Percentiles rank a stretch among this genome's conserved stretches.
Conservation (phyloP, 768 basidiomycete species). For the Phlebiopsis flavidoalba region DNA sequence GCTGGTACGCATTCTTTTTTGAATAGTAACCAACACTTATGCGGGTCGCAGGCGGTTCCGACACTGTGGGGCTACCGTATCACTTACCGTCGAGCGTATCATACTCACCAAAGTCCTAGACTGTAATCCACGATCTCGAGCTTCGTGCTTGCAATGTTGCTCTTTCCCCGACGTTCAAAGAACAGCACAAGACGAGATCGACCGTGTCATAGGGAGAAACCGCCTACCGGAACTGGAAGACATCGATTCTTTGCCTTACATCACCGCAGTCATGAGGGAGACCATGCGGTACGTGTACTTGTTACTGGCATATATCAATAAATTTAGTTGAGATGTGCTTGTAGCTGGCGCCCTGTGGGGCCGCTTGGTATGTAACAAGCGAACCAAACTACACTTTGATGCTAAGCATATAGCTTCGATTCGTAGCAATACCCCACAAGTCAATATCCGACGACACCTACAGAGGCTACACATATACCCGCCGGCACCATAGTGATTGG, state of each 20-base stretch:
- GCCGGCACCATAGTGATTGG: conserved; percentile 13
- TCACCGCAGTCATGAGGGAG: conserved; percentile 17
- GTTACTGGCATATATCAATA: too few species aligned
- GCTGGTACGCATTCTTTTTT: too few species aligned
- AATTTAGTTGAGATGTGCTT: too few species aligned
- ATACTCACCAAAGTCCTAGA: too few species aligned
- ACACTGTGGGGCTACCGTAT: too few species aligned
- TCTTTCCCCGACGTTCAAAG: conserved; percentile 13
- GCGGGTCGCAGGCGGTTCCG: too few species aligned
- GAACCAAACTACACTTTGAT: too few species aligned
- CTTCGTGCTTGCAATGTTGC: conserved; percentile 13
- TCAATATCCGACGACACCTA: conserved; percentile 13
- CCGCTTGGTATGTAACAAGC: conserved; percentile 2
- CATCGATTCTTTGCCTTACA: conserved; percentile 15
- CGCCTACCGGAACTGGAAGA: conserved; percentile 17
- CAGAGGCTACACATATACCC: conserved; percentile 16
- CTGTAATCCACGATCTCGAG: too few species aligned
- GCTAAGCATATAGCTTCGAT: not conserved
- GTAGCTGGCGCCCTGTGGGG: conserved; percentile 25
- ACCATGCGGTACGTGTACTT: conserved; percentile 7
- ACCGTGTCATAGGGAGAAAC: conserved; percentile 14
- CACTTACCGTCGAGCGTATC: too few species aligned
- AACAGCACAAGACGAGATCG: conserved; percentile 17
- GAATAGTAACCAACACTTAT: too few species aligned
- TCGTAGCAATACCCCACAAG: conserved; percentile 13